A percentile compares a stretch with the other conserved stretches of the same genome.
phyloP scores from a whole-genome alignment of 331 rosid genomes.

The Malus hybrid region DNA sequence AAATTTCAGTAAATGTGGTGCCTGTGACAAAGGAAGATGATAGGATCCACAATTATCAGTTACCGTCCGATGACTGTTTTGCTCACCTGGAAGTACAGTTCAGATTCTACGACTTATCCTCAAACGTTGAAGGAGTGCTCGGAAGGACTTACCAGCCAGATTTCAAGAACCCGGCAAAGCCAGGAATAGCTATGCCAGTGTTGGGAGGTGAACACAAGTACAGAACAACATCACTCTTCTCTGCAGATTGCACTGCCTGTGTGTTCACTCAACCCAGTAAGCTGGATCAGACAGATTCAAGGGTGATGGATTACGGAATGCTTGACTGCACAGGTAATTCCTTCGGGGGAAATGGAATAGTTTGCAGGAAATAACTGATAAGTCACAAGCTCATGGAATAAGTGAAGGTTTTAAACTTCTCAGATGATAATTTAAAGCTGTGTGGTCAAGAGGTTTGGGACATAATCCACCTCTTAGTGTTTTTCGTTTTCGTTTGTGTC shows the following conservation, averaged over 20 bases:
- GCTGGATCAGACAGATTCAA: background rate
- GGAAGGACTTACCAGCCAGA: constrained; percentile 15
- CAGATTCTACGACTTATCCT: constrained; percentile 41
- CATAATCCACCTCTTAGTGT: background rate
- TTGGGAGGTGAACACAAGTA: constrained; percentile 66
- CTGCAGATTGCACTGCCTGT: constrained; percentile 48
- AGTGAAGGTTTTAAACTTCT: background rate
- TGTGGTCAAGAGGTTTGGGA: background rate
- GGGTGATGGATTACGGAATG: constrained; percentile 24
- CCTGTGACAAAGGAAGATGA: constrained; percentile 67
- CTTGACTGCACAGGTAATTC: constrained; percentile 52
- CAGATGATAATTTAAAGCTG: background rate
- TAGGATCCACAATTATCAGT: constrained; percentile 51
- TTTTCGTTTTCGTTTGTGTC: background rate
- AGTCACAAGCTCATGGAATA: background rate
- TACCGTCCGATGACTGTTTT: constrained; percentile 57
- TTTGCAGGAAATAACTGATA: constrained; percentile 56
- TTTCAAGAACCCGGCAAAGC: constrained; percentile 51
- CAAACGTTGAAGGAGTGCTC: constrained; percentile 62
- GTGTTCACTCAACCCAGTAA: constrained; percentile 28
- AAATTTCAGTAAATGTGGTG: constrained; percentile 54
- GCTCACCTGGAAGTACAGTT: constrained; percentile 74
- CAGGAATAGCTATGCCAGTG: constrained; percentile 62
- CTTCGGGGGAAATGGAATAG: constrained; percentile 64
- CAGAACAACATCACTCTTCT: constrained; percentile 51